Percentiles rank a stretch among this genome's conserved stretches.
phyloP scores from a whole-genome alignment of 2,329 filamentous ascomycete species.

The Septoria linicola region DNA sequence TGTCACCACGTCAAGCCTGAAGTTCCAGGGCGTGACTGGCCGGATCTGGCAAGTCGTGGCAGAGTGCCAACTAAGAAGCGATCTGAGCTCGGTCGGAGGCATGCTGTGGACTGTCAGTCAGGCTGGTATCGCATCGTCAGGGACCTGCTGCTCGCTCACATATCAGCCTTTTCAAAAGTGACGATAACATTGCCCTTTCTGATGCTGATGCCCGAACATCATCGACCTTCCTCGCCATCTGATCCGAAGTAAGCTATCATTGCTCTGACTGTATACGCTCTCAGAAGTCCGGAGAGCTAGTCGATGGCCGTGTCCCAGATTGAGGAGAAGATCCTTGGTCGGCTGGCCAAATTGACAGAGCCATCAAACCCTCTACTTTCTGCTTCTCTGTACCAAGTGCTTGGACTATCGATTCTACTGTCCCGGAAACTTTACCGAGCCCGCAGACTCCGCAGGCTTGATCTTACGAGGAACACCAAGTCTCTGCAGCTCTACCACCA shows the following conservation, averaged over 20 bases:
- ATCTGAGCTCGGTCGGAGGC: constrained; percentile 17
- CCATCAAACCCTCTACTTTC: constrained; percentile 76
- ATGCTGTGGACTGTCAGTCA: constrained; percentile 18
- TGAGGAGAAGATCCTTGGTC: constrained; percentile 94
- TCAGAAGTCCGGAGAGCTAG: constrained; percentile 12
- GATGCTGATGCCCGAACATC: background rate
- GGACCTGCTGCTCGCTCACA: background rate
- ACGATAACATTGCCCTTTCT: background rate
- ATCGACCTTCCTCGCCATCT: too few species aligned
- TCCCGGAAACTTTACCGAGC: constrained; percentile 80
- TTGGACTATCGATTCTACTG: constrained; percentile 86
- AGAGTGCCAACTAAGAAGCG: constrained; percentile 11
- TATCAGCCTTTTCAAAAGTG: background rate
- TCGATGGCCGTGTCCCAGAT: constrained; percentile 94
- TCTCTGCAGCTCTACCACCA: constrained; percentile 82
- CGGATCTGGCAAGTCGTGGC: background rate
- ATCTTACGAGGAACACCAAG: constrained; percentile 72
- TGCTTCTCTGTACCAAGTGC: constrained; percentile 81
- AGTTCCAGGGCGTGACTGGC: too few species aligned
- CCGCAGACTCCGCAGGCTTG: constrained; percentile 77
- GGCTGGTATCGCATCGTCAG: background rate
- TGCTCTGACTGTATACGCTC: background rate
- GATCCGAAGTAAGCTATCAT: too few species aligned
- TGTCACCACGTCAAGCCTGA: background rate
- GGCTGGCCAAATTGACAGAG: constrained; percentile 77